These are phyloP conservation scores for Graphilbum sp. DNA, from an alignment of 2,329 filamentous ascomycete species.

Conservation along the genomic window DNA sequence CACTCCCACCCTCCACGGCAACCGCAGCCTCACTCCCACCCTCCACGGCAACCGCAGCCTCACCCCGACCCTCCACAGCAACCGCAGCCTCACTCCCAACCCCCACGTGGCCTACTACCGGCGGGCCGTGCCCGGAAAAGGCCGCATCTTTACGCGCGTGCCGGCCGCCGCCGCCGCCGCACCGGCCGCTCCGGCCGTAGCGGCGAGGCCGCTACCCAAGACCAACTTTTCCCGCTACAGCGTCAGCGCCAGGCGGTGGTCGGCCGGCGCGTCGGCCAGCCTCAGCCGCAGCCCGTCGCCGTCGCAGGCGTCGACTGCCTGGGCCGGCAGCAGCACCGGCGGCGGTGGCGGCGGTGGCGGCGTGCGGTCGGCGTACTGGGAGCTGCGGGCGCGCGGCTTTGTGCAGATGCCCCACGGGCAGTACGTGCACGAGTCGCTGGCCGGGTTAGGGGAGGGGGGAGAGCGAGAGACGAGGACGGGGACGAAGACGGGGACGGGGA, in stretches of 20 bases:
- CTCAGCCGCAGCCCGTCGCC: neutral
- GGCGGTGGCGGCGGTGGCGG: slow-evolving; percentile 1
- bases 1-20: neutral
- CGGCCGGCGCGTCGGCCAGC: neutral
- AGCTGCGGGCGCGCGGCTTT: slow-evolving; percentile 29
- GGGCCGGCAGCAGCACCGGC: no score
- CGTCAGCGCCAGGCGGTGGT: slow-evolving; percentile 1
- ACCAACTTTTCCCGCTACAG: slow-evolving; percentile 9
- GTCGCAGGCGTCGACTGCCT: neutral
- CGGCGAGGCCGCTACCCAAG: no score
- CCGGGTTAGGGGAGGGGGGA: slow-evolving; percentile 20
- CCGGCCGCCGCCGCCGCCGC: no score
- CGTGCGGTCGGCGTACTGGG: slow-evolving; percentile 17
- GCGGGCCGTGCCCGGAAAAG: slow-evolving; percentile 30
- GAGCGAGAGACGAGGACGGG: no score
- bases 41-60: neutral
- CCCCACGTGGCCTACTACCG: slow-evolving; percentile 6
- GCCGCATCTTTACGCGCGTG: slow-evolving; percentile 8
- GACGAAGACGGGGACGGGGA: no score
- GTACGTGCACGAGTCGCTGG: slow-evolving; percentile 29
- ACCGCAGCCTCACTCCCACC: slow-evolving; percentile 1
- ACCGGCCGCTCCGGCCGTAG: neutral
- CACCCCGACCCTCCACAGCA: neutral
- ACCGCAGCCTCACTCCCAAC: slow-evolving; percentile 1
- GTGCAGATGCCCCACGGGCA: slow-evolving; percentile 12